Evolutionary conservation across 768 basidiomycete genomes (phyloP).

Genomic region (Hygrophorus pudorinus): DNA sequence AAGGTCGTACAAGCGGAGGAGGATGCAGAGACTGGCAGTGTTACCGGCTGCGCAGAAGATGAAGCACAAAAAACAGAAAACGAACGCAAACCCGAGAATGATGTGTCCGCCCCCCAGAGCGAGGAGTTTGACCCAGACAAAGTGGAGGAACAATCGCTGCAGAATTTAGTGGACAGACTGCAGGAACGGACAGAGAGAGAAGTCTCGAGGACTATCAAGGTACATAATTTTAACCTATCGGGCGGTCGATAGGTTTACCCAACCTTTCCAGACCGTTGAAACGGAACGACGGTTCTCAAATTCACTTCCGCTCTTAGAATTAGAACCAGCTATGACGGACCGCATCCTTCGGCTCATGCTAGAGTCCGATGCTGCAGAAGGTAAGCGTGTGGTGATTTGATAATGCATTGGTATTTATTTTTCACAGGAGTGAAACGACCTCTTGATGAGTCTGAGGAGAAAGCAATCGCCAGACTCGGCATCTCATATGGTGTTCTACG

Average conservation of each 20-base stretch:
- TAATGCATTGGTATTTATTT: slow-evolving; percentile 8
- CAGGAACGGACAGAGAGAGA: slow-evolving; percentile 90
- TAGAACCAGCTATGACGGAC: slow-evolving; percentile 50
- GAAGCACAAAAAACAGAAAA: slow-evolving; percentile 7
- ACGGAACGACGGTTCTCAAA: slow-evolving; percentile 69
- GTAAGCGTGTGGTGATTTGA: slow-evolving; percentile 11
- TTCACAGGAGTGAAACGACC: slow-evolving; percentile 21
- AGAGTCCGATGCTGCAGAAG: slow-evolving; percentile 22
- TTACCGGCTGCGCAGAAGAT: slow-evolving; percentile 20
- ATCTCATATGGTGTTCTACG: slow-evolving; percentile 75
- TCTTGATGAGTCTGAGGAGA: slow-evolving; percentile 59
- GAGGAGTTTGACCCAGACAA: slow-evolving; percentile 27
- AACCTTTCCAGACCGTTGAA: slow-evolving; percentile 49
- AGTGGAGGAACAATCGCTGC: slow-evolving; percentile 48
- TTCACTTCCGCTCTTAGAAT: slow-evolving; percentile 47
- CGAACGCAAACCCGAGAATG: slow-evolving; percentile 1
- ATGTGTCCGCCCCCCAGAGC: slow-evolving; percentile 7
- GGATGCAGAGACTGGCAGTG: slow-evolving; percentile 12
- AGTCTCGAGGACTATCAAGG: slow-evolving; percentile 59
- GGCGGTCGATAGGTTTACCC: slow-evolving; percentile 11
- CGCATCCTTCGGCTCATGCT: slow-evolving; percentile 46
- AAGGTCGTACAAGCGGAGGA: slow-evolving; percentile 36
- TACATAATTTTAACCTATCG: slow-evolving; percentile 16
- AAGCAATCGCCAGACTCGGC: slow-evolving; percentile 56
- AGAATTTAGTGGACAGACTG: slow-evolving; percentile 66